phyloP scores from a whole-genome alignment of 805 yeast species.

The Clavispora vitiphila region DNA sequence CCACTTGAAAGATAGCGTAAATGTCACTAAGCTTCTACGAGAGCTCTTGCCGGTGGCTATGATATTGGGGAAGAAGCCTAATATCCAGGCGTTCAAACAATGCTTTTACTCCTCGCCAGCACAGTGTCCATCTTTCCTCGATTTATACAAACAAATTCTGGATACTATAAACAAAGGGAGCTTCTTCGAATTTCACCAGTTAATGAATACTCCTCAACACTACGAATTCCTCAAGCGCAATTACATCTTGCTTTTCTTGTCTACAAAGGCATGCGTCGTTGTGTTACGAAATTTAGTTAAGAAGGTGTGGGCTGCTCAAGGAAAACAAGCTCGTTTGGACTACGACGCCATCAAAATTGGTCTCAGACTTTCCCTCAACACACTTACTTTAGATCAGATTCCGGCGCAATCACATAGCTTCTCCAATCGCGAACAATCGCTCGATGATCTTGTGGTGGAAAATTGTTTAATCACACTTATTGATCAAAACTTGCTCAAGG shows the following conservation, averaged over 20 bases:
- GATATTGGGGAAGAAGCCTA: conserved; percentile 51
- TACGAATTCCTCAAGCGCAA: conserved; percentile 33
- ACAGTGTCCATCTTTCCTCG: conserved; percentile 18
- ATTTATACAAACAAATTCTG: conserved; percentile 34
- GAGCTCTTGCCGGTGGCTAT: conserved; percentile 50
- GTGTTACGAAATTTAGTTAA: conserved; percentile 42
- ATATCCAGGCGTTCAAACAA: conserved; percentile 11
- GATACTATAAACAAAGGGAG: conserved; percentile 40
- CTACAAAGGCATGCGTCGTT: conserved; percentile 42
- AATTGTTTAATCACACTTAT: conserved; percentile 47
- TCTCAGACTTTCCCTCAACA: conserved; percentile 13
- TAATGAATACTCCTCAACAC: conserved; percentile 16
- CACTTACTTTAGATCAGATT: conserved; percentile 1
- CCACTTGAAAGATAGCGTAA: conserved; percentile 21
- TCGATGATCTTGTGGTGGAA: conserved; percentile 43
- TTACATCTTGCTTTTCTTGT: conserved; percentile 38
- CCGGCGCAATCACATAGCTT: not conserved
- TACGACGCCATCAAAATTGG: conserved; percentile 24
- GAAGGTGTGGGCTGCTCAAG: conserved; percentile 25
- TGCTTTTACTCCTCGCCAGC: conserved; percentile 14
- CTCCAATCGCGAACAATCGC: not conserved
- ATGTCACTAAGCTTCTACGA: conserved; percentile 39
- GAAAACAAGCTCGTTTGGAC: conserved; percentile 22
- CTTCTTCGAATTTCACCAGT: conserved; percentile 28
- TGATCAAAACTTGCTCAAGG: conserved; percentile 50